A percentile compares a stretch with the other conserved stretches of the same genome.
Conservation (phyloP, 2,329 filamentous ascomycete genomes). For the Pseudopyricularia cyperi region DNA sequence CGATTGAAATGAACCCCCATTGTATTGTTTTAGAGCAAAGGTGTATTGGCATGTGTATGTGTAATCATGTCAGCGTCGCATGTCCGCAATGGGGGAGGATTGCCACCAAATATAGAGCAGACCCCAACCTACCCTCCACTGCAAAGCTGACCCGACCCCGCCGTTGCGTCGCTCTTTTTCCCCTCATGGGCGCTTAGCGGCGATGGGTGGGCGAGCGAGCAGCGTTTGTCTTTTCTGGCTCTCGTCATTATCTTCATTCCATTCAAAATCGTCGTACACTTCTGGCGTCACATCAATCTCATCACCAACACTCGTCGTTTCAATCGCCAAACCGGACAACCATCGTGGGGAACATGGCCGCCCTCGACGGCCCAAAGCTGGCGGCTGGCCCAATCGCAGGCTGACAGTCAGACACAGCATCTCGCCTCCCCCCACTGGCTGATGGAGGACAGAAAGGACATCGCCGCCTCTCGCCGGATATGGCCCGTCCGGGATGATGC, state of each 20-base stretch:
- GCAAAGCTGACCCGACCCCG: no score
- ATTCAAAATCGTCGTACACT: background rate
- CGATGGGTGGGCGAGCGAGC: no score
- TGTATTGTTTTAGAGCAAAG: background rate
- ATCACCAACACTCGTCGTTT: background rate
- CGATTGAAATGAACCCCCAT: no score
- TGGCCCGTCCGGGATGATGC: background rate
- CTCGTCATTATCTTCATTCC: background rate
- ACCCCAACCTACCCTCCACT: no score
- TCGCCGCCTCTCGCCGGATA: background rate
- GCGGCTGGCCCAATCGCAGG: background rate
- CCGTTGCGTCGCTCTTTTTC: no score
- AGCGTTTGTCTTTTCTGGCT: no score
- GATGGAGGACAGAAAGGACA: background rate
- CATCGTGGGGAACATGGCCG: background rate
- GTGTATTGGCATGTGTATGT: background rate
- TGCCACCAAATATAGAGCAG: background rate
- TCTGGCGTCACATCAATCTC: background rate
- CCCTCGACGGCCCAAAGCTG: background rate
- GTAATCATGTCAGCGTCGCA: background rate
- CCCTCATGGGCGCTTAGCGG: no score
- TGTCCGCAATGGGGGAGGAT: background rate
- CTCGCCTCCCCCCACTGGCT: background rate
- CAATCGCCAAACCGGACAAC: background rate
- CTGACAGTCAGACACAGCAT: background rate